Percentiles rank a stretch among this genome's conserved stretches.
Conservation (phyloP, 2,329 filamentous ascomycete species). For the Ophiostoma himal-ulmi region DNA sequence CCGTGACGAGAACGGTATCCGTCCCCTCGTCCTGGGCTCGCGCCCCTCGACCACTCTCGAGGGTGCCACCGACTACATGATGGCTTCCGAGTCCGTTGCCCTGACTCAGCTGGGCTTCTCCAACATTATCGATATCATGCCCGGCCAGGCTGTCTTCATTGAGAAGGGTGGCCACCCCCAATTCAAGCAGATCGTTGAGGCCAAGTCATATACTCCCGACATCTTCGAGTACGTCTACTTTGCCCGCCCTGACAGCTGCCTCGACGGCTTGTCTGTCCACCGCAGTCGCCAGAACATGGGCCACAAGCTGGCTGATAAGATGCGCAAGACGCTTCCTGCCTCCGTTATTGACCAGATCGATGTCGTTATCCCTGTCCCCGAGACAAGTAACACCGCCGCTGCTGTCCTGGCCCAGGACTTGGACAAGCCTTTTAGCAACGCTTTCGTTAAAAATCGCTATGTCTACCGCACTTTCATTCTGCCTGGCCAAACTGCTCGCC, state of each 20-base stretch:
- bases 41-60: slow-evolving; percentile 59
- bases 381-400: slow-evolving; percentile 73
- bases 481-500: slow-evolving; percentile 68
- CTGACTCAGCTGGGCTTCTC: slow-evolving; percentile 74
- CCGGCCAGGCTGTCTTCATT: slow-evolving; percentile 60
- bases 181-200: slow-evolving; percentile 67
- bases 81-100: slow-evolving; percentile 84
- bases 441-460: slow-evolving; percentile 85
- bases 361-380: slow-evolving; percentile 37
- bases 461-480: slow-evolving; percentile 78
- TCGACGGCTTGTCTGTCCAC: slow-evolving; percentile 85
- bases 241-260: slow-evolving; percentile 71
- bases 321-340: slow-evolving; percentile 61
- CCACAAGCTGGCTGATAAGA: slow-evolving; percentile 66
- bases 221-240: slow-evolving; percentile 89
- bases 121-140: slow-evolving; percentile 69
- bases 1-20: slow-evolving; percentile 74
- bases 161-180: slow-evolving; percentile 66
- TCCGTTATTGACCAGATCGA: slow-evolving; percentile 72
- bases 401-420: slow-evolving; percentile 68
- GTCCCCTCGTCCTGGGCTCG: slow-evolving; percentile 73
- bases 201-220: slow-evolving; percentile 70
- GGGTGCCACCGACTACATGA: slow-evolving; percentile 72
- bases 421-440: slow-evolving; percentile 70
- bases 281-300: slow-evolving; percentile 84